phyloP scores from a whole-genome alignment of 2,329 filamentous ascomycete genomes.

The Pseudocercospora ulei region DNA sequence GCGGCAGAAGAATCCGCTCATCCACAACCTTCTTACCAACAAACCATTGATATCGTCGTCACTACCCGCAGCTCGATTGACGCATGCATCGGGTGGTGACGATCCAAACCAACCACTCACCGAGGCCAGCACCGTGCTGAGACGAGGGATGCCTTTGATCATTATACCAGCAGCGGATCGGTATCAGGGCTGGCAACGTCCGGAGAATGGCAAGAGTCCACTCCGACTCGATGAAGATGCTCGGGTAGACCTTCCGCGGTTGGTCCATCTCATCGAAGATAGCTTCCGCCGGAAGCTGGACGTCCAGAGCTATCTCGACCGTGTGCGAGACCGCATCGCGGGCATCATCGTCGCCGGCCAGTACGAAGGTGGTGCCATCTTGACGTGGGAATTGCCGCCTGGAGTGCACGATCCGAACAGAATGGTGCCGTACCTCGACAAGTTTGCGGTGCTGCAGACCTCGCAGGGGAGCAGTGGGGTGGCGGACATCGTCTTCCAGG shows the following conservation, averaged over 20 bases:
- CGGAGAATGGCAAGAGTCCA: conserved; percentile 49
- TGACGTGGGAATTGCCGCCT: conserved; percentile 82
- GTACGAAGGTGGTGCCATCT: conserved; percentile 88
- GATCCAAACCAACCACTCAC: conserved; percentile 30
- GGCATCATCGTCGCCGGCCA: conserved; percentile 91
- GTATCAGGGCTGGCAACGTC: conserved; percentile 57
- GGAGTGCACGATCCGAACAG: conserved; percentile 42
- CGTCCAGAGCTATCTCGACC: conserved; percentile 66
- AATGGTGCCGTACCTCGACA: conserved; percentile 88
- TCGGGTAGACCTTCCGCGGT: conserved; percentile 68
- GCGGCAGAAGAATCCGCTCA: conserved; percentile 68
- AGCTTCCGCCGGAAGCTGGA: conserved; percentile 82
- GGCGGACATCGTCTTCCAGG: conserved; percentile 90
- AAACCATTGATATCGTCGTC: conserved; percentile 89
- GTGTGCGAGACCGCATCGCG: conserved; percentile 72
- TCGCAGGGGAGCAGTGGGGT: conserved; percentile 78
- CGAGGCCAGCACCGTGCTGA: conserved; percentile 62
- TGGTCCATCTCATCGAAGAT: conserved; percentile 83
- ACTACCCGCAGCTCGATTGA: conserved; percentile 61
- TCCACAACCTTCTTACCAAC: conserved; percentile 92
- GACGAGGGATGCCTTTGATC: conserved; percentile 79
- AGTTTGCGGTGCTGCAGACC: conserved; percentile 84
- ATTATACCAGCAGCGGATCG: conserved; percentile 63
- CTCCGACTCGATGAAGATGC: conserved; percentile 63
- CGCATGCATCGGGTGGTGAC: conserved; percentile 25